Base-by-base conservation (phyloP, 495 filamentous ascomycete species). In the Trichoderma orchidacearum region DNA sequence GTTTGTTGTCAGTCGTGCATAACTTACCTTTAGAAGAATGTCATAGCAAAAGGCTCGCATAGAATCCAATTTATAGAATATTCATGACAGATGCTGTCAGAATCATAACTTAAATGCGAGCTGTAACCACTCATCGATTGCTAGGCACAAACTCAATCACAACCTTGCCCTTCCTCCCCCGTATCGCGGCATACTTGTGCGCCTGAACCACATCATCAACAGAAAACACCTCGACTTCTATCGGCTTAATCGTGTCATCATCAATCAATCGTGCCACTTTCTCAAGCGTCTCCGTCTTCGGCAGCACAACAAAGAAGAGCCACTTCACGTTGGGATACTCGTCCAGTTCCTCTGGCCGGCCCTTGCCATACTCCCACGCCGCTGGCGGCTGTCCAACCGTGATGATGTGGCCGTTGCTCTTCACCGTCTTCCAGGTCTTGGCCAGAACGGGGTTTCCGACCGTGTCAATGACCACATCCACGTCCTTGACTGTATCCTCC, bases 401-500 rank as follows among this genome's bases (percentile, higher is more conserved):
- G 17, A 81, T 59, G 34, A 81, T 48, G 17, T 62, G 59, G 2
- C 76, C 79, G 0, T 65, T 68, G 21, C 73, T 68, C 62, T 68
- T 73, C 0, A 75, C 70, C 52, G 62, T 58, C 60, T 60, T 71
- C 78, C 78, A 81, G 1, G 69, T 66, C 62, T 73, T 72, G 25
- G 65, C 60, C 23, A 80, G 62, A 6, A 75, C 65, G 61, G 70
- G 62, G 30, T 70, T 63, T 2, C 80, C 79, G 54, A 76, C 62
- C 51, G 68, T 74, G 60, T 83, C 80, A 58, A 82, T 59, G 17
- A 81, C 73, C 0, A 80, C 57, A 63, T 82, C 79, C 17, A 79
- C 76, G 31, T 66, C 63, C 36, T 60, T 63, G 18, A 66, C 56
- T 71, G 70, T 74, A 23, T 61, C 60, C 36, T 63, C 64, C 52